Conservation (phyloP, 306 rosid genomes). For the Biancaea sappan region DNA sequence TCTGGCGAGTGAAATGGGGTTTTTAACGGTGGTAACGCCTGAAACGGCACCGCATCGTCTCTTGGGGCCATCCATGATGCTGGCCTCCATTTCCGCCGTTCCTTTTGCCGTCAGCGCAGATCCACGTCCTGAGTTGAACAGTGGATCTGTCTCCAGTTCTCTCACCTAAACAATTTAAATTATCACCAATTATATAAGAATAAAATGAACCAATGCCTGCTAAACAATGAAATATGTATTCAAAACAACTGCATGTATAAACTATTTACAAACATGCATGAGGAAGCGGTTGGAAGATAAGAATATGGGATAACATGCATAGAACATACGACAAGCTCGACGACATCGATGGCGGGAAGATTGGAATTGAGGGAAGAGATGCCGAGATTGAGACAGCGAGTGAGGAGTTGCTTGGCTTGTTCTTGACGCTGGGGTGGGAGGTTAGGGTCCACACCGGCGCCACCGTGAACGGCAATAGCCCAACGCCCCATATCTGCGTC, state of each 20-base stretch:
- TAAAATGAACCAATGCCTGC: neutral
- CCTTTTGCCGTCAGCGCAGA: constrained; percentile 85
- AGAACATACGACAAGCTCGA: constrained; percentile 83
- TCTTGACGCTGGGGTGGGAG: constrained; percentile 83
- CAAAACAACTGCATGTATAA: neutral
- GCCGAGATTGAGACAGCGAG: constrained; percentile 82
- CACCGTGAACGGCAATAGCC: constrained; percentile 98
- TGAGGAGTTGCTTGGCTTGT: constrained; percentile 80
- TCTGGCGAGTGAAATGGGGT: constrained; percentile 88
- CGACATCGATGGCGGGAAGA: constrained; percentile 80
- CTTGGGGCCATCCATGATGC: constrained; percentile 87
- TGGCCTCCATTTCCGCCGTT: constrained; percentile 93
- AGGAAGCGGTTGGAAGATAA: neutral
- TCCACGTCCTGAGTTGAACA: constrained; percentile 93
- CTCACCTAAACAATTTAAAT: constrained; percentile 59
- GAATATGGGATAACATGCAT: neutral
- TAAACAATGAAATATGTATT: no score
- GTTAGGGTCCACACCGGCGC: constrained; percentile 96
- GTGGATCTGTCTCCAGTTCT: constrained; percentile 78
- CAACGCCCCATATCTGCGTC: constrained; percentile 57
- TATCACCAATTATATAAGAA: neutral
- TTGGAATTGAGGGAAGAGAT: constrained; percentile 70
- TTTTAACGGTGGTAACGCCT: constrained; percentile 77
- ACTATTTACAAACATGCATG: neutral
- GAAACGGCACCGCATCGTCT: constrained; percentile 95